A percentile compares a stretch with the other conserved stretches of the same genome.
Evolutionary conservation across 768 basidiomycete species (phyloP).

Genomic region (Lactarius hengduanensis): DNA sequence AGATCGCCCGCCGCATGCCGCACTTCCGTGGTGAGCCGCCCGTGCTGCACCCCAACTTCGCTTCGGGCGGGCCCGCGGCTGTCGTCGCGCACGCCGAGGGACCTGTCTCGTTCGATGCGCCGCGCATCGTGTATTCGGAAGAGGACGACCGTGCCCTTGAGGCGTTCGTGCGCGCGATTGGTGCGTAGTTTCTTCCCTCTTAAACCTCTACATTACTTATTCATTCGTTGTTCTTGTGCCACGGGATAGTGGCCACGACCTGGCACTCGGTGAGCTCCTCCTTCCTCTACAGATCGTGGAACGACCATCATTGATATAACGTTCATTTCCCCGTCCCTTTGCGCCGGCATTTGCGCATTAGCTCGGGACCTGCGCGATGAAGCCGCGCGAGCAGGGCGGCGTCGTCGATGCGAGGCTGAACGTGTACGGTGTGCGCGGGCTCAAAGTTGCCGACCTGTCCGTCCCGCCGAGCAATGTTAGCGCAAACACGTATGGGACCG

Average conservation of each 20-base stretch:
- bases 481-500: slow-evolving; percentile 46
- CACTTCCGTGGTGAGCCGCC: slow-evolving; percentile 37
- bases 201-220: background rate
- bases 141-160: slow-evolving; percentile 35
- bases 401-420: slow-evolving; percentile 61
- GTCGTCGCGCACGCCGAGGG: slow-evolving; percentile 15
- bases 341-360: slow-evolving; percentile 29
- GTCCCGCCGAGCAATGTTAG: slow-evolving; percentile 41
- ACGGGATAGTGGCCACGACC: slow-evolving; percentile 22
- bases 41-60: slow-evolving; percentile 35
- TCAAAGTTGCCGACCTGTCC: slow-evolving; percentile 55
- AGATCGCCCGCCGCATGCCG: slow-evolving; percentile 52
- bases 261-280: slow-evolving; percentile 36
- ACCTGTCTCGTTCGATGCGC: slow-evolving; percentile 31
- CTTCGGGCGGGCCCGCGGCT: slow-evolving; percentile 33
- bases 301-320: too few relatives aligned
- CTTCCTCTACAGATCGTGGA: too few relatives aligned
- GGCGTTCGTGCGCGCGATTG: slow-evolving; percentile 27
- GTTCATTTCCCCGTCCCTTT: background rate
- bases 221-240: background rate
- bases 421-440: slow-evolving; percentile 56
- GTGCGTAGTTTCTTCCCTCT: background rate
- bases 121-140: slow-evolving; percentile 30
- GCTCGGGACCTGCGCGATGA: slow-evolving; percentile 71
- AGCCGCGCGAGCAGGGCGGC: slow-evolving; percentile 52